These are phyloP conservation scores for Beta corolliflora DNA, from an alignment of 179 eudicot genomes.

Conservation along the genomic window DNA sequence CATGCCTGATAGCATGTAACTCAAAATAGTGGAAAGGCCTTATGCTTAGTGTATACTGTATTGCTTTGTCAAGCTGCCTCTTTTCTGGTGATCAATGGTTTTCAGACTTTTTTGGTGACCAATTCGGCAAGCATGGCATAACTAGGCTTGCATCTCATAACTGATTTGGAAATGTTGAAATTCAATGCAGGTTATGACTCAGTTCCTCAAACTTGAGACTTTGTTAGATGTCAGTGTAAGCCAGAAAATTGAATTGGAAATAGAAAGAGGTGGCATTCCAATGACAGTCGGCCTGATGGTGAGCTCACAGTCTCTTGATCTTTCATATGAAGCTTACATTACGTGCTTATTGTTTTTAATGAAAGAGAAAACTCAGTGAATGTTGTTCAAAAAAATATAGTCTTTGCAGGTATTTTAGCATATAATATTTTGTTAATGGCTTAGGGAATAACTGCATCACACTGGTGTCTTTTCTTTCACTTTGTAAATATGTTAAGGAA, in stretches of 20 bases:
- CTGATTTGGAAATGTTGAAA: not conserved
- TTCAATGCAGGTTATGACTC: slow-evolving; percentile 80
- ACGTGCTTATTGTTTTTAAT: not conserved
- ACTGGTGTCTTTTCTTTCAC: too few species aligned
- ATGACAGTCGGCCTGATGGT: slow-evolving; percentile 69
- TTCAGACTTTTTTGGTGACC: not conserved
- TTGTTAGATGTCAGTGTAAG: slow-evolving; percentile 81
- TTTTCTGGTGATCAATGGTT: not conserved
- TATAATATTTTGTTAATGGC: too few species aligned
- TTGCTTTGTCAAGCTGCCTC: not conserved
- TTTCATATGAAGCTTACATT: not conserved
- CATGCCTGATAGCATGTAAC: not conserved
- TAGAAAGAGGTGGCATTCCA: slow-evolving; percentile 93
- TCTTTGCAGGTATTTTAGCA: too few species aligned
- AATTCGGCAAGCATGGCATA: not conserved
- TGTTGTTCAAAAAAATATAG: not conserved
- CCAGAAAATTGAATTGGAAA: slow-evolving; percentile 66
- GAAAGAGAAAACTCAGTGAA: not conserved
- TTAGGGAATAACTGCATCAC: too few species aligned
- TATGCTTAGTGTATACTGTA: not conserved
- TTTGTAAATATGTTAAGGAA: too few species aligned
- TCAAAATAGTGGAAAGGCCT: not conserved
- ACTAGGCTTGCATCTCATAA: slow-evolving; percentile 1
- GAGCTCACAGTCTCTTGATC: slow-evolving; percentile 28
- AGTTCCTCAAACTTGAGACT: slow-evolving; percentile 87